These are phyloP conservation scores for Hyphopichia khmerensis DNA, from an alignment of 1,139 yeast genomes.

Conservation along the genomic window DNA sequence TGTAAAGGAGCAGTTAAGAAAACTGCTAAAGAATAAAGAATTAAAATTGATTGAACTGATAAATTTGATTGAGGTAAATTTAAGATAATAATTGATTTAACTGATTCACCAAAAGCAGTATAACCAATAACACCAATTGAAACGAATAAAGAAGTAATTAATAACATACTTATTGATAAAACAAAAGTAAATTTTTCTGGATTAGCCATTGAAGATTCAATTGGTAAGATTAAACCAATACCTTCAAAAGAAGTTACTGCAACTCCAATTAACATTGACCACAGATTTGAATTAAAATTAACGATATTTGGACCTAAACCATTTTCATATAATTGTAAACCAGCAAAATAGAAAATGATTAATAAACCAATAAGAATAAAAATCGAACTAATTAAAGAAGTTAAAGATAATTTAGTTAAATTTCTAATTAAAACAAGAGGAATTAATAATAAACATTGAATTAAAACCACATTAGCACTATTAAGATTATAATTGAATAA, in stretches of 20 bases:
- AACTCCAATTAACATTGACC: conserved; percentile 77
- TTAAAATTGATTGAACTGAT: conserved; percentile 64
- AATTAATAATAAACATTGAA: conserved; percentile 58
- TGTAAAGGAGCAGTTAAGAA: conserved; percentile 75
- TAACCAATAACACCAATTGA: conserved; percentile 68
- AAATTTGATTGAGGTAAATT: conserved; percentile 65
- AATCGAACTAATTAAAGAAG: conserved; percentile 65
- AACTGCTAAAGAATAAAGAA: conserved; percentile 71
- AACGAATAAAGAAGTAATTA: conserved; percentile 61
- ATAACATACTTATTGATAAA: conserved; percentile 53
- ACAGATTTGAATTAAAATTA: conserved; percentile 55
- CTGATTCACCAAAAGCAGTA: conserved; percentile 64
- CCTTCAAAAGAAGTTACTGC: conserved; percentile 85
- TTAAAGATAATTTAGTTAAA: conserved; percentile 65
- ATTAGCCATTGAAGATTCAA: conserved; percentile 70
- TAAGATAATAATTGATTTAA: conserved; percentile 65
- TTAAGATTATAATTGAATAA: conserved; percentile 13
- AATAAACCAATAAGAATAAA: conserved; percentile 64
- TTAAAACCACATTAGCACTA: conserved; percentile 41
- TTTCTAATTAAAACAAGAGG: conserved; percentile 73
- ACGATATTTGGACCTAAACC: conserved; percentile 52
- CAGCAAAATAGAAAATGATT: conserved; percentile 60
- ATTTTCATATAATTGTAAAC: conserved; percentile 39
- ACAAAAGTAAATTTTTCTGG: conserved; percentile 74
- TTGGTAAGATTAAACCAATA: conserved; percentile 73